Percentiles rank a stretch among this genome's conserved stretches.
Evolutionary conservation across 1,284 basidiomycete genomes (phyloP).

Genomic region (Cutaneotrichosporon sp.): DNA sequence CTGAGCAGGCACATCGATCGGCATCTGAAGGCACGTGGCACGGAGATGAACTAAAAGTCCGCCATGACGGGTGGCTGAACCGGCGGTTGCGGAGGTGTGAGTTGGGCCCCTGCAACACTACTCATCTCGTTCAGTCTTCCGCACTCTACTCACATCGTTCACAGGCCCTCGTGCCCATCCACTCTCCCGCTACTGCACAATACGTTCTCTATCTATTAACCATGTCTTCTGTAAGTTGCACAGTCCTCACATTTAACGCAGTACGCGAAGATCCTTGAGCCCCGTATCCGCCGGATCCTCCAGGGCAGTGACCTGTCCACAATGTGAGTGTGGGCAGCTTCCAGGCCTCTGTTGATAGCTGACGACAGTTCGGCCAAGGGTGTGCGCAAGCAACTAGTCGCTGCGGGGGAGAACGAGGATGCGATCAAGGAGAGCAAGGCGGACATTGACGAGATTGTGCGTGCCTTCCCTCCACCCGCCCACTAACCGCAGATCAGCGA

Average conservation of each 20-base stretch:
- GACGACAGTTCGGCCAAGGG: constrained; percentile 48
- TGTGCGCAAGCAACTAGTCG: constrained; percentile 48
- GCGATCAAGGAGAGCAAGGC: constrained; percentile 43
- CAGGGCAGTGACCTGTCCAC: constrained; percentile 38
- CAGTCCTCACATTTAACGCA: constrained; percentile 7
- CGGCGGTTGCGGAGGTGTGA: no score
- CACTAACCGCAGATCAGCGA: constrained; percentile 37
- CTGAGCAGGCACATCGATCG: background rate
- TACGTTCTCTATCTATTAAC: background rate
- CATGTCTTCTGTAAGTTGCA: constrained; percentile 7
- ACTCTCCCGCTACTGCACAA: background rate
- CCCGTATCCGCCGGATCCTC: constrained; percentile 39
- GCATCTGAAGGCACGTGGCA: background rate
- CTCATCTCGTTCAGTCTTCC: background rate
- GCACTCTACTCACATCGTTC: background rate
- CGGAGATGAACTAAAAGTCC: background rate
- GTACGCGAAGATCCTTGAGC: constrained; percentile 34
- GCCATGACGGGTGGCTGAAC: background rate
- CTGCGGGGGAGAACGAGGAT: constrained; percentile 41
- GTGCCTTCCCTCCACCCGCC: constrained; percentile 12
- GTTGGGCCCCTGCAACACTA: background rate
- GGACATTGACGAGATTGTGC: constrained; percentile 47
- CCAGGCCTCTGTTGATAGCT: no score
- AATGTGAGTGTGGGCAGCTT: no score
- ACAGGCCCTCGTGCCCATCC: background rate